A percentile compares a stretch with the other conserved stretches of the same genome.
Conservation (phyloP, 805 yeast genomes). For the Saccharomycopsis sp. region DNA sequence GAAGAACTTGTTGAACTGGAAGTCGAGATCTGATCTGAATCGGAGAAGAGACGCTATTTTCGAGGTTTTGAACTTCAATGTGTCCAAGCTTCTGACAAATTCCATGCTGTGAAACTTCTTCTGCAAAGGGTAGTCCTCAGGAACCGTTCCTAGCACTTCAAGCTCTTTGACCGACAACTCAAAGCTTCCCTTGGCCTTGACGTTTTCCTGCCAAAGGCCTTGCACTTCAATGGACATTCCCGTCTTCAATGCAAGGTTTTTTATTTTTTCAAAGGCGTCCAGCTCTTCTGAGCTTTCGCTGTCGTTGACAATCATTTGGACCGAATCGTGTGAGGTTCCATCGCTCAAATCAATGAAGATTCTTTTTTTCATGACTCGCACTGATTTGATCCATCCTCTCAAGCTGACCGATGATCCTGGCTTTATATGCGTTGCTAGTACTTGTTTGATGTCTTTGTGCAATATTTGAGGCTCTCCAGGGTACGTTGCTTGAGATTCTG, state of each 20-base stretch:
- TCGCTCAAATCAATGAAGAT: conserved; percentile 78
- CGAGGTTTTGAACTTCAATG: conserved; percentile 66
- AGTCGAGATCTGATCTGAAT: conserved; percentile 63
- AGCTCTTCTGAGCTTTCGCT: conserved; percentile 27
- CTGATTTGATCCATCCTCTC: conserved; percentile 67
- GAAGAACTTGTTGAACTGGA: conserved; percentile 48
- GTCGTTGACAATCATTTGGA: conserved; percentile 46
- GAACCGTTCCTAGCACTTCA: conserved; percentile 53
- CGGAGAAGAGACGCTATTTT: conserved; percentile 62
- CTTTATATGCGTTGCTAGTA: conserved; percentile 25
- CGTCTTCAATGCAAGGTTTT: conserved; percentile 28
- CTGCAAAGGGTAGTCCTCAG: conserved; percentile 69
- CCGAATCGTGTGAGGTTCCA: conserved; percentile 52
- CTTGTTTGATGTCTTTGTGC: not conserved
- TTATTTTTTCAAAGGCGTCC: conserved; percentile 27
- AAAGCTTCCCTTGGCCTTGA: conserved; percentile 45
- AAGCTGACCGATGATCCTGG: conserved; percentile 36
- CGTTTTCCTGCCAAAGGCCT: conserved; percentile 41
- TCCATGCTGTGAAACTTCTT: conserved; percentile 66
- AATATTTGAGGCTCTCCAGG: conserved; percentile 22
- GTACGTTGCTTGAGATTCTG: conserved; percentile 22
- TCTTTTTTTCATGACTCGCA: conserved; percentile 65
- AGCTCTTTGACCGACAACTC: conserved; percentile 43
- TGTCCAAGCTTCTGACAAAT: conserved; percentile 65
- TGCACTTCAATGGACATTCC: conserved; percentile 40